These are phyloP conservation scores for Ophiostoma populinum DNA, from an alignment of 2,329 filamentous ascomycete genomes.

Conservation along the genomic window DNA sequence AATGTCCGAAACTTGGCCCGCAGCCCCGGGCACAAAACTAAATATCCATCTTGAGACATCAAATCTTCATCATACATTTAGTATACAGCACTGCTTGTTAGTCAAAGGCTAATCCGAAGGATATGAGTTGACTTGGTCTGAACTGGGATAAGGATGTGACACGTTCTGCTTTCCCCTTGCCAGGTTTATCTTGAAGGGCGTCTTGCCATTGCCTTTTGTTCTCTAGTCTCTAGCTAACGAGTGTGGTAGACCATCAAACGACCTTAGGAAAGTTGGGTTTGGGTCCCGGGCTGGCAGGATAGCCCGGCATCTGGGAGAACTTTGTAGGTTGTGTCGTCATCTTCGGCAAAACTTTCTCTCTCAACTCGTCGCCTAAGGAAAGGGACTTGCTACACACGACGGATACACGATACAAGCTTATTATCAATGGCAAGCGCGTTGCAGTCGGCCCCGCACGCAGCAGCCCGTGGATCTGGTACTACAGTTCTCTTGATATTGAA, in stretches of 20 bases:
- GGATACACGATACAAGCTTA: slow-evolving; percentile 26
- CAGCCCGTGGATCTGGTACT: slow-evolving; percentile 19
- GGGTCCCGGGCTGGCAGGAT: slow-evolving; percentile 20
- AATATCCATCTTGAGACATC: too few species aligned
- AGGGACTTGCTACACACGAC: slow-evolving; percentile 16
- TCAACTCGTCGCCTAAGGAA: slow-evolving; percentile 1
- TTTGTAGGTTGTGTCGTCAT: slow-evolving; percentile 19
- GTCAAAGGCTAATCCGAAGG: too few species aligned
- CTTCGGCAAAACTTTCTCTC: slow-evolving; percentile 11
- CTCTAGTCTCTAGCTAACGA: too few species aligned
- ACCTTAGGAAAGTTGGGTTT: slow-evolving; percentile 23
- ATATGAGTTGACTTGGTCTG: too few species aligned
- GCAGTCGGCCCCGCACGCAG: slow-evolving; percentile 21
- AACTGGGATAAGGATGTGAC: too few species aligned
- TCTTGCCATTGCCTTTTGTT: not conserved
- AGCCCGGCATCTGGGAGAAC: slow-evolving; percentile 10
- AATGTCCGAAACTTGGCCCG: too few species aligned
- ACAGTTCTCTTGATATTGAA: slow-evolving; percentile 17
- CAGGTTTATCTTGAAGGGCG: not conserved
- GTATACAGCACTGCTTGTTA: too few species aligned
- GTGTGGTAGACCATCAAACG: slow-evolving; percentile 18
- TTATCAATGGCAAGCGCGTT: slow-evolving; percentile 20
- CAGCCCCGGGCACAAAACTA: too few species aligned
- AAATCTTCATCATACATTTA: too few species aligned
- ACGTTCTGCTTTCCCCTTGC: too few species aligned